Evolutionary conservation across 805 yeast genomes (phyloP), one percentile per base, ranked within the genome.

Genomic region (Candida suzukii): DNA sequence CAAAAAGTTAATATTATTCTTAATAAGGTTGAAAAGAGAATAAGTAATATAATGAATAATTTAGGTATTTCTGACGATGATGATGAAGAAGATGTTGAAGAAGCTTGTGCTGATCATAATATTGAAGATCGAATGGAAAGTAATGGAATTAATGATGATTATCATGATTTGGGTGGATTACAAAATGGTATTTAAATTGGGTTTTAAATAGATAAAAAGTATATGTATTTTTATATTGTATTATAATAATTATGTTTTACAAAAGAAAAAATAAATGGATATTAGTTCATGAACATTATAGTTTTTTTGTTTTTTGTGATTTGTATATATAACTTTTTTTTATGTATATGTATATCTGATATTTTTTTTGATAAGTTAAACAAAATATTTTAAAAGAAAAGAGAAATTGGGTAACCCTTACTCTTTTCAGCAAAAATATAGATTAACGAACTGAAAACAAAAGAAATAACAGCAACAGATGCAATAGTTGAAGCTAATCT

Each of bases 331-430:
- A 17, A 9, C 13, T 13, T 3, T 9, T 16, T 18, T 17, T 13
- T 11, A 18, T 17, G 12, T 22, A 17, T 18, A 9, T 32, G 14
- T n/a, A n/a, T n/a, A n/a, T n/a, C n/a, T n/a, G n/a, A n/a, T n/a
- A n/a, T n/a, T n/a, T n/a, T n/a, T n/a, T n/a, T n/a, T n/a, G n/a
- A n/a, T n/a, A 27, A 19, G 28, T 7, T 14, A 3, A 20, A 14
- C 20, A 29, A 7, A 16, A 37, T n/a, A 26, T 35, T 27, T 13
- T 19, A 20, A 37, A 16, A n/a, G 28, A 35, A 55, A 49, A 91
- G 66, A 48, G 64, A 68, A 66, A 70, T 84, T 33, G 98, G 98
- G 61, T 86, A 93, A 1, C 86, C 83, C 5, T 72, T 61, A 48
- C 78, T 78, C 68, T 93, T 93, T 54, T 74, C 54, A 36, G 71